Base-by-base conservation (phyloP, 75 land plant genomes). In the Sequoia sempervirens region DNA sequence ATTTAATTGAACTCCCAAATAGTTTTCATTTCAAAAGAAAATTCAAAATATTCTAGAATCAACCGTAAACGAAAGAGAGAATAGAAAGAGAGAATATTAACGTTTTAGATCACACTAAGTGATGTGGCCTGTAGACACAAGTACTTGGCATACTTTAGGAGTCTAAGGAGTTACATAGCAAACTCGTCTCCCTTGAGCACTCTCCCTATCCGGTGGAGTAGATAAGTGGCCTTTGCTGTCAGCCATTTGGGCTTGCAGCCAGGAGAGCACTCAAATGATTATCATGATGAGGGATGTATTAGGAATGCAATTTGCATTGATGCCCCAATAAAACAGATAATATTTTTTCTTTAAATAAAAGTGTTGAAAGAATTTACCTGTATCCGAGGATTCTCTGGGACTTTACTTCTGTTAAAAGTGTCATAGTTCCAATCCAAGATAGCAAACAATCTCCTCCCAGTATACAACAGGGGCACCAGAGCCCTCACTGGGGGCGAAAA, bases 401-500 rank as follows among this genome's bases (percentile, higher is more conserved):
- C 56, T 14, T 84, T 83, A 54, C 83, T 88, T 78, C 83, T 75
- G 45, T 85, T 5, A 85, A 87, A 95, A 1, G 87, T 92, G 46
- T 83, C 91, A 6, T 18, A 20, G 30, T 87, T 82, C 98, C 98
- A 96, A 58, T 89, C 94, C 13, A 89, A 26, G 66, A 92, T 58
- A 1, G 94, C 85, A 75, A 96, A 93, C 61, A 93, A 52, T 81
- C 98, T 90, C 53, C 97, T 76, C 36, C 85, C 91, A 5, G 95
- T 96, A 83, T 96, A 96, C 43, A 96, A 83, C 76, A 94, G 80
- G 17, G 96, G 95, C 15, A 95, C 93, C 56, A 96, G 32, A n/a
- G 94, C 95, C 76, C 97, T 87, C 26, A 96, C 96, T 28, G 97
- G 98, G 18, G 92, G 90, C 53, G 97, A 95, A 87, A 95, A 96